phyloP scores from a whole-genome alignment of 257 asterid genomes.

The Sherardia arvensis region DNA sequence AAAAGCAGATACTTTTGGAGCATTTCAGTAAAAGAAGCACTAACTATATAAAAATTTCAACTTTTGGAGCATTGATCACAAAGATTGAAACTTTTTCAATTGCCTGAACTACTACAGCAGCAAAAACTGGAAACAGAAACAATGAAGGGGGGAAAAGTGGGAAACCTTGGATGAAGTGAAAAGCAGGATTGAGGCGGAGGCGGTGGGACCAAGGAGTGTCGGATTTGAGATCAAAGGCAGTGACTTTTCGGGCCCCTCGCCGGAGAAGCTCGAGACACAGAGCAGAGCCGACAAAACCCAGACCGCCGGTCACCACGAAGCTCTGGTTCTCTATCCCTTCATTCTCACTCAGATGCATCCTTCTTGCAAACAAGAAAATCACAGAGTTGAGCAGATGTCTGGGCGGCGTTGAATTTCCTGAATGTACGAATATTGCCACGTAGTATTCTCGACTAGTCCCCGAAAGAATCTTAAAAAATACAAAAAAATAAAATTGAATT shows the following conservation, averaged over 20 bases:
- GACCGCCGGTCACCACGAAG: conserved; percentile 86
- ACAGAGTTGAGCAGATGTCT: neutral
- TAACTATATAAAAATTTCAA: no score
- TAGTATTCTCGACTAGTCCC: no score
- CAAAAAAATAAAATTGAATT: no score
- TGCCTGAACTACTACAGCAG: neutral
- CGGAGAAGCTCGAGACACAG: conserved; percentile 80
- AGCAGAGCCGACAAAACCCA: conserved; percentile 82
- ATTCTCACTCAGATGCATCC: conserved; percentile 91
- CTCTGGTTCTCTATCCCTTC: conserved; percentile 75
- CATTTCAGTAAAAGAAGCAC: neutral
- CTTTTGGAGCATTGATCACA: no score
- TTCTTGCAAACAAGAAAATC: neutral
- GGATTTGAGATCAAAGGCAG: conserved; percentile 67
- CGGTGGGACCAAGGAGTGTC: conserved; percentile 63
- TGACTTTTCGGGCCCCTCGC: conserved; percentile 73
- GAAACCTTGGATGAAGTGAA: conserved; percentile 65
- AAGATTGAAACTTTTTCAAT: neutral
- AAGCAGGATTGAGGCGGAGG: conserved; percentile 42
- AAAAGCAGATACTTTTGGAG: neutral
- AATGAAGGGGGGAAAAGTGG: neutral
- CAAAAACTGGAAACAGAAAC: neutral
- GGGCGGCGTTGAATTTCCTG: neutral
- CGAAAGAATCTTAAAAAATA: no score
- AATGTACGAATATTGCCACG: neutral